These are phyloP conservation scores for Neurospora discreta DNA, from an alignment of 495 filamentous ascomycete genomes.

Conservation along the genomic window DNA sequence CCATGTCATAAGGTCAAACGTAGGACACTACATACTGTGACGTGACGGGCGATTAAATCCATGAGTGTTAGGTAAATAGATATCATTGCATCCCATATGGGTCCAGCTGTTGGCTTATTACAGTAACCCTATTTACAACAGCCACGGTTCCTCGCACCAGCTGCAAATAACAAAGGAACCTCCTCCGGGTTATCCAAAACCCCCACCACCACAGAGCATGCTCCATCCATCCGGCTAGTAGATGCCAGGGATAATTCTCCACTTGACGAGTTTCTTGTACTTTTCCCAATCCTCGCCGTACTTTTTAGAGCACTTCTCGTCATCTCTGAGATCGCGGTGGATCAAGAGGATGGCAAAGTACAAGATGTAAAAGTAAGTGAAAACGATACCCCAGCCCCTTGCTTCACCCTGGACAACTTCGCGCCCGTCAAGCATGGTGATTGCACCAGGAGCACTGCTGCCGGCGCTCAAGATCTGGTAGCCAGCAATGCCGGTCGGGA, in stretches of 20 bases:
- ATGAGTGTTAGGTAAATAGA: background rate
- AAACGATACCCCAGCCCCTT: slow-evolving; percentile 68
- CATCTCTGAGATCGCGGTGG: slow-evolving; percentile 85
- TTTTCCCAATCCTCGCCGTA: slow-evolving; percentile 91
- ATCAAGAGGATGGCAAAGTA: slow-evolving; percentile 87
- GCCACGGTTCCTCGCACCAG: background rate
- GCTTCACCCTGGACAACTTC: slow-evolving; percentile 60
- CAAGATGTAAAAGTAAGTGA: slow-evolving; percentile 91
- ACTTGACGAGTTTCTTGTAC: slow-evolving; percentile 75
- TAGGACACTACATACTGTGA: no score
- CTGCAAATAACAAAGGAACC: background rate
- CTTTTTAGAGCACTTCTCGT: slow-evolving; percentile 84
- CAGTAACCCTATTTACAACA: background rate
- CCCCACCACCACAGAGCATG: background rate
- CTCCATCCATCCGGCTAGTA: slow-evolving; percentile 46
- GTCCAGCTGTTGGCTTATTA: background rate
- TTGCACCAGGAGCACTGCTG: slow-evolving; percentile 29
- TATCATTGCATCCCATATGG: background rate
- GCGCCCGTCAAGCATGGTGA: slow-evolving; percentile 46
- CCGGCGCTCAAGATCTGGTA: slow-evolving; percentile 52
- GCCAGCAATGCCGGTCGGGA: slow-evolving; percentile 82
- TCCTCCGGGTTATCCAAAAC: background rate
- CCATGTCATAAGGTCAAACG: background rate
- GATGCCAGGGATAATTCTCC: slow-evolving; percentile 79
- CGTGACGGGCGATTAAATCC: background rate